Percentiles rank a stretch among this genome's conserved stretches.
These are phyloP conservation scores for Silene noctiflora DNA, from an alignment of 179 eudicot genomes.

Conservation along the genomic window DNA sequence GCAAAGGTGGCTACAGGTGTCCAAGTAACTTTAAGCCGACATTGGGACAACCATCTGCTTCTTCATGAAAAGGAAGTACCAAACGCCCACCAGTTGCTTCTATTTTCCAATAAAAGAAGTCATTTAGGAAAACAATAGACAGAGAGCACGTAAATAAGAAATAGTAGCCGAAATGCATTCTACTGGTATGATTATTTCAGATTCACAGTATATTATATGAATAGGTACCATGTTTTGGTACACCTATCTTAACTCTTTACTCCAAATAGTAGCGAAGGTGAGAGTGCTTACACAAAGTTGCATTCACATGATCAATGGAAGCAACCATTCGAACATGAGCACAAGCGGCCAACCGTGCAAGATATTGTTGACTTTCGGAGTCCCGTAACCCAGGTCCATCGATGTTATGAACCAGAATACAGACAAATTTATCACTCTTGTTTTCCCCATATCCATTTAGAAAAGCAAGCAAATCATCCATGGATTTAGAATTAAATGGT, in stretches of 20 bases:
- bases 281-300: slow-evolving; percentile 68
- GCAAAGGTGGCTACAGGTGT: neutral
- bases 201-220: neutral
- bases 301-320: slow-evolving; percentile 87
- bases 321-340: slow-evolving; percentile 74
- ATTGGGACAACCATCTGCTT: too few relatives aligned
- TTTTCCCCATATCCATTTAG: slow-evolving; percentile 54
- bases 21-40: too few relatives aligned
- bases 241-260: neutral
- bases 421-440: slow-evolving; percentile 46
- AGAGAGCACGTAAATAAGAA: neutral
- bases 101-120: neutral
- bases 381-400: slow-evolving; percentile 94
- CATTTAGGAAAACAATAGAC: neutral
- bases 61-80: too few relatives aligned
- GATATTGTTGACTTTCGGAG: slow-evolving; percentile 72
- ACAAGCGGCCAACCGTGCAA: slow-evolving; percentile 80
- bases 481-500: slow-evolving; percentile 55
- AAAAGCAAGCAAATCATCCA: slow-evolving; percentile 68
- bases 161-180: neutral
- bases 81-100: too few relatives aligned
- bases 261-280: neutral
- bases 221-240: neutral
- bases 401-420: slow-evolving; percentile 78
- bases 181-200: neutral